Conservation (phyloP, 78 protist species). For the Paratrimastix pyriformis region DNA sequence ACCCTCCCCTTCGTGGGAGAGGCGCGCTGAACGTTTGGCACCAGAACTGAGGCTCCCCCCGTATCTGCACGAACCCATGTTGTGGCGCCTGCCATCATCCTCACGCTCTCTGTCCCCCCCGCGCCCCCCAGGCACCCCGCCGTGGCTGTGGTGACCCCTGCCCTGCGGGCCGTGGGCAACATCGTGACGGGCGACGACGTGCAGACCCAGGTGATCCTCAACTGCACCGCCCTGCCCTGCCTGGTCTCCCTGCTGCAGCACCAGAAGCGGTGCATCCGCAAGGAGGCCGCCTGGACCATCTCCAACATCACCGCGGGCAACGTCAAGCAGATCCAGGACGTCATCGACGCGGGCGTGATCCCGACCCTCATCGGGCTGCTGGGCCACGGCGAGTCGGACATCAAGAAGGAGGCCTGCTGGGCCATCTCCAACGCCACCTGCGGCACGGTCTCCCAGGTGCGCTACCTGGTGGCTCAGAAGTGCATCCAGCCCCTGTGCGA, state of each 20-base stretch:
- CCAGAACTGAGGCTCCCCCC: no score
- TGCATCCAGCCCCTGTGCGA: slow-evolving; percentile 67
- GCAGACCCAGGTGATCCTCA: slow-evolving; percentile 87
- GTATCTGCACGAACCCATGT: no score
- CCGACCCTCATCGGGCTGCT: slow-evolving; percentile 57
- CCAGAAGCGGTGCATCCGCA: slow-evolving; percentile 54
- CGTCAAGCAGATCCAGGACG: slow-evolving; percentile 74
- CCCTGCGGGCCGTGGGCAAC: slow-evolving; percentile 89
- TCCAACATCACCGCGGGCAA: slow-evolving; percentile 94
- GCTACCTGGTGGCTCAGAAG: slow-evolving; percentile 33
- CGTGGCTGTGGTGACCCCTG: slow-evolving; percentile 76
- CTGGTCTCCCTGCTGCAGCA: slow-evolving; percentile 17
- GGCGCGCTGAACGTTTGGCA: no score
- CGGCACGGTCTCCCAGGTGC: slow-evolving; percentile 70
- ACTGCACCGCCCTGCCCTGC: slow-evolving; percentile 47
- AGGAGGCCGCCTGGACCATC: slow-evolving; percentile 96
- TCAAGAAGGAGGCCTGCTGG: slow-evolving; percentile 93
- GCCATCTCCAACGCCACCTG: slow-evolving; percentile 83
- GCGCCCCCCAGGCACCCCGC: slow-evolving; percentile 32
- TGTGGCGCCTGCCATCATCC: no score
- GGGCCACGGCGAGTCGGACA: slow-evolving; percentile 52
- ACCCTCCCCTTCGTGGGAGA: no score
- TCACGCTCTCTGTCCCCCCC: no score
- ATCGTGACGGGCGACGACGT: slow-evolving; percentile 90
- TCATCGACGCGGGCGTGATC: slow-evolving; percentile 67